Evolutionary conservation across 768 basidiomycete species (phyloP).

Genomic region (Steccherinum ochraceum): DNA sequence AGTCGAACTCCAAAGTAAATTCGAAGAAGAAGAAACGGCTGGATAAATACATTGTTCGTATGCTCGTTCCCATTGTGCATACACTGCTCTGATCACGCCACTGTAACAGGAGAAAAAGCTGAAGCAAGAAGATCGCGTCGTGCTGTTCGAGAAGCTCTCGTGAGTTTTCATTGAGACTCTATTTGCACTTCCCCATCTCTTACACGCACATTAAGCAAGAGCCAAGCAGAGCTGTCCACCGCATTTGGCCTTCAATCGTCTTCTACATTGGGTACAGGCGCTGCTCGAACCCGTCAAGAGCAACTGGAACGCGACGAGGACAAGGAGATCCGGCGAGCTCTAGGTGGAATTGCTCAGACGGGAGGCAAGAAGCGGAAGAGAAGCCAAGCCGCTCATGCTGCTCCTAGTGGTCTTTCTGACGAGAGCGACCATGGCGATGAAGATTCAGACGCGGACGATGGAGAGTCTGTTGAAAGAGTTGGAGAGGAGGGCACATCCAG

Average conservation of each 20-base stretch:
- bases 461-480: slow-evolving; percentile 21
- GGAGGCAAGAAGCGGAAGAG: slow-evolving; percentile 36
- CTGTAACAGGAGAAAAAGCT: slow-evolving; percentile 76
- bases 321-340: slow-evolving; percentile 43
- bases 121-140: slow-evolving; percentile 78
- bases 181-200: slow-evolving; percentile 4
- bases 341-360: slow-evolving; percentile 38
- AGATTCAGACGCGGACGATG: slow-evolving; percentile 22
- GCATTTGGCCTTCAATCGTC: slow-evolving; percentile 68
- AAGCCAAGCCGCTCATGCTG: neutral
- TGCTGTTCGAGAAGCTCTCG: slow-evolving; percentile 79
- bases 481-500: slow-evolving; percentile 13
- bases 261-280: slow-evolving; percentile 77
- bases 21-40: slow-evolving; percentile 84
- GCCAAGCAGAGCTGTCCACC: slow-evolving; percentile 60
- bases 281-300: slow-evolving; percentile 51
- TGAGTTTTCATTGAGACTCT: slow-evolving; percentile 32
- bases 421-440: slow-evolving; percentile 28
- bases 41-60: slow-evolving; percentile 89
- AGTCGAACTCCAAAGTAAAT: slow-evolving; percentile 68
- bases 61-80: slow-evolving; percentile 8
- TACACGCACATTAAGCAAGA: slow-evolving; percentile 48
- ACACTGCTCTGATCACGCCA: neutral
- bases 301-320: slow-evolving; percentile 55
- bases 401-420: slow-evolving; percentile 3